Evolutionary conservation across 2,329 filamentous ascomycete genomes (phyloP).

Genomic region (Erysiphe neolycopersici): DNA sequence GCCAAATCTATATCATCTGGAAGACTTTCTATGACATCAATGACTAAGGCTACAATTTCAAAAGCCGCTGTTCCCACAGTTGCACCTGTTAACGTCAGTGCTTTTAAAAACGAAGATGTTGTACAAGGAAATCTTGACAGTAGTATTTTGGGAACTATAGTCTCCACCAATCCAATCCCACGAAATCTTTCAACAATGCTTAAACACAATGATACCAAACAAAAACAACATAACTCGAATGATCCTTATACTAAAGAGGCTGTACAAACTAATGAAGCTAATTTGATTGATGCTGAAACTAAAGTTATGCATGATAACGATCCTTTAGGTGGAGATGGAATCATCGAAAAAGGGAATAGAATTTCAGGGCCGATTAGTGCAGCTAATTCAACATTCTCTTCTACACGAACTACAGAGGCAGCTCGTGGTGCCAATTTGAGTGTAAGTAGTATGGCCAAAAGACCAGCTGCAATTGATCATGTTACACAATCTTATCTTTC

Average conservation of each 20-base stretch:
- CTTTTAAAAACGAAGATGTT: conserved; percentile 22
- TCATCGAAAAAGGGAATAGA: conserved; percentile 10
- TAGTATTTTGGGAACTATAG: not conserved
- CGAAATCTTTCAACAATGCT: conserved; percentile 4
- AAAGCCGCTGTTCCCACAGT: conserved; percentile 16
- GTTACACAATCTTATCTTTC: conserved; percentile 20
- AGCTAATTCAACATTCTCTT: conserved; percentile 9
- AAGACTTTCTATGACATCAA: conserved; percentile 10
- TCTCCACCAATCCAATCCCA: not conserved
- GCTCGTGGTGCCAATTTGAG: conserved; percentile 5
- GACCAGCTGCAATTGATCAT: conserved; percentile 14
- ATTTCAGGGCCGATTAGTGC: conserved; percentile 12
- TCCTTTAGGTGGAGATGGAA: conserved; percentile 7
- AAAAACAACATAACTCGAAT: conserved; percentile 2
- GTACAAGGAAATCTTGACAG: conserved; percentile 13
- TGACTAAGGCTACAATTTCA: conserved; percentile 12
- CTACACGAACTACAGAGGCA: conserved; percentile 11
- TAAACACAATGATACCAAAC: conserved; percentile 4
- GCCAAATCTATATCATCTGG: conserved; percentile 9
- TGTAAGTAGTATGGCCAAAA: conserved; percentile 6
- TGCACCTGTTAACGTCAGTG: conserved; percentile 23
- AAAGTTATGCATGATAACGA: conserved; percentile 1
- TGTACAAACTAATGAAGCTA: conserved; percentile 4
- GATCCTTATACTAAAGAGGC: conserved; percentile 6
- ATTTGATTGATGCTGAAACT: not conserved